Percentiles rank a stretch among this genome's conserved stretches.
phyloP scores from a whole-genome alignment of 106 monocot genomes.

The Narthecium ossifragum region DNA sequence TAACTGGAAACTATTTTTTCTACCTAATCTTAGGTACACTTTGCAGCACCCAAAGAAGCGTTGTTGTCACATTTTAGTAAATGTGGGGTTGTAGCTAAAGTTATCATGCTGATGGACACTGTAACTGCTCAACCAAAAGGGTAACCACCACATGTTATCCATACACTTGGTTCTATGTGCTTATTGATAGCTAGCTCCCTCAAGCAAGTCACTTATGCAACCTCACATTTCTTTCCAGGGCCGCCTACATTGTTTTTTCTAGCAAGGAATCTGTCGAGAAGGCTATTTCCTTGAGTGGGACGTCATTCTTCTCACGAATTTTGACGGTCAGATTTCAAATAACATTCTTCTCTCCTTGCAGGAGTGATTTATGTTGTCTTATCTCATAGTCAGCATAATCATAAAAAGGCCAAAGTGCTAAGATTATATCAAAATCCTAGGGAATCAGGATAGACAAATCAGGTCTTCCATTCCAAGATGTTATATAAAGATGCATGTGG shows the following conservation, averaged over 20 bases:
- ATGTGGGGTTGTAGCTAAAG: slow-evolving; percentile 60
- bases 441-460: background rate
- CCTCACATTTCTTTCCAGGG: slow-evolving; percentile 26
- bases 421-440: background rate
- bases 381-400: too few relatives aligned
- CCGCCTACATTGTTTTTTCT: slow-evolving; percentile 58
- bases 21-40: slow-evolving; percentile 60
- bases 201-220: slow-evolving; percentile 1
- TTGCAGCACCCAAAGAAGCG: slow-evolving; percentile 72
- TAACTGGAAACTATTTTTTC: too few relatives aligned
- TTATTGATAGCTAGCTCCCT: background rate
- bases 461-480: background rate
- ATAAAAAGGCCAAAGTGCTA: too few relatives aligned
- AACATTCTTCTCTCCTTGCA: too few relatives aligned
- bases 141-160: slow-evolving; percentile 25
- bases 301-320: slow-evolving; percentile 68
- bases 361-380: too few relatives aligned
- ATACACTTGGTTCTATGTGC: background rate
- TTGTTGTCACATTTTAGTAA: slow-evolving; percentile 58
- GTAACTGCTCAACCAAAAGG: slow-evolving; percentile 78
- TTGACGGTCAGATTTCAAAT: slow-evolving; percentile 36
- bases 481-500: background rate
- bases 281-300: slow-evolving; percentile 58
- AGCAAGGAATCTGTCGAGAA: slow-evolving; percentile 67
- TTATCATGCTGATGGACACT: slow-evolving; percentile 42